Conservation (phyloP, 106 monocot genomes). For the Alisma plantagoaquatica region DNA sequence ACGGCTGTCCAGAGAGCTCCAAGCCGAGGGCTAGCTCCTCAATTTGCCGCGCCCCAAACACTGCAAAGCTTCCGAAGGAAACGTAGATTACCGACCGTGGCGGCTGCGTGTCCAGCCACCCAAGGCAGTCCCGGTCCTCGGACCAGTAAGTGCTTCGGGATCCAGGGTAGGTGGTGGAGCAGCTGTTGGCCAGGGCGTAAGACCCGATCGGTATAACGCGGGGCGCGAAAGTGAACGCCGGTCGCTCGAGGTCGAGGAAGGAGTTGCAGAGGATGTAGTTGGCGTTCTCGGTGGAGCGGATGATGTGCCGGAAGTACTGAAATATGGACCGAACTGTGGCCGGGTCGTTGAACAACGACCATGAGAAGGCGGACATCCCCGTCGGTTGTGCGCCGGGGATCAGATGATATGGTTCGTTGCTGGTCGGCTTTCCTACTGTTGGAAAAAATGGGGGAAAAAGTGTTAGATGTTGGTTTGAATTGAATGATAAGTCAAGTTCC, state of each 20-base stretch:
- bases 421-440: too few relatives aligned
- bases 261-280: conserved; percentile 39
- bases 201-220: conserved; percentile 32
- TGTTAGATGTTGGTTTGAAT: conserved; percentile 1
- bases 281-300: neutral
- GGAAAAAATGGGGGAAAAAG: too few relatives aligned
- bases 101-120: conserved; percentile 30
- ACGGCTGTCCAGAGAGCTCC: neutral
- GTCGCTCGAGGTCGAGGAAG: conserved; percentile 21
- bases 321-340: conserved; percentile 7
- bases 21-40: conserved; percentile 24
- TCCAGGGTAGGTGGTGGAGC: neutral
- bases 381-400: neutral
- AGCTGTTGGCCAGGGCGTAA: too few relatives aligned
- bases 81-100: conserved; percentile 30
- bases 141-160: conserved; percentile 25
- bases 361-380: conserved; percentile 9
- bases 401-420: neutral
- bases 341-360: conserved; percentile 14
- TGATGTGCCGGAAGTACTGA: neutral
- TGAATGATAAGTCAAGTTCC: neutral
- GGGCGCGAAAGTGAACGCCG: conserved; percentile 19
- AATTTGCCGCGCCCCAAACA: conserved; percentile 6
- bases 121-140: conserved; percentile 6
- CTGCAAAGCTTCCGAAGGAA: conserved; percentile 35